Base-by-base conservation (phyloP, 1,139 yeast genomes). In the Protomyces inundatus region DNA sequence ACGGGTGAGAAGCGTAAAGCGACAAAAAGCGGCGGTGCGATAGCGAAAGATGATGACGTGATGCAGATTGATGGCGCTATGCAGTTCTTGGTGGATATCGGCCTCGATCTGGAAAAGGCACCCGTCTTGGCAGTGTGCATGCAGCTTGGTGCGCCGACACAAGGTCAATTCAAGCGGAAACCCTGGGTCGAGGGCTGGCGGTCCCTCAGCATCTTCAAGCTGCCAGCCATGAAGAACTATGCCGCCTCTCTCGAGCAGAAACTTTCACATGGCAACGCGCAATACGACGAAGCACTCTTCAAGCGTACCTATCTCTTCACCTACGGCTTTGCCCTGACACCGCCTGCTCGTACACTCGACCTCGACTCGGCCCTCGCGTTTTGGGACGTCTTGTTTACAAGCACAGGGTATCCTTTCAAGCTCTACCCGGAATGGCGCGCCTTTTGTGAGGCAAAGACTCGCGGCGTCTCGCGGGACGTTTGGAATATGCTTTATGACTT, bases 401-500 rank as follows among this genome's bases (percentile, higher is more conserved):
- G 77, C 54, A 70, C 73, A 39, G 32, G 12, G n/a, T 30, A 42
- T 0, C 58, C 74, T 61, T 77, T 75, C 70, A 51, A 69, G 23
- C 54, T 57, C 9, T 56, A 64, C 45, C 77, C 76, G 56, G 80
- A 75, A 62, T 89, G 88, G 89, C 78, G 77, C 64, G 75, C 71
- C 12, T 90, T 81, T 73, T 75, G 74, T 55, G 70, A 69, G 39
- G 73, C 70, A 33, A 79, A 73, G 58, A 78, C 78, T 70, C 58
- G 57, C 9, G 78, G 78, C 55, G 75, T 91, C 40, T 82, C 88
- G 6, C 81, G 76, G 67, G 98, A 91, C 71, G 83, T 86, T 45
- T 91, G 97, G 97, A 81, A 82, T 66, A 90, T 91, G 97, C 77
- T 88, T 65, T 81, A 82, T 67, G 82, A 84, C 66, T 90, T 91